Evolutionary conservation across 2,329 filamentous ascomycete species (phyloP), one percentile per base, ranked within the genome.

Genomic region (Arthroderma sp.): DNA sequence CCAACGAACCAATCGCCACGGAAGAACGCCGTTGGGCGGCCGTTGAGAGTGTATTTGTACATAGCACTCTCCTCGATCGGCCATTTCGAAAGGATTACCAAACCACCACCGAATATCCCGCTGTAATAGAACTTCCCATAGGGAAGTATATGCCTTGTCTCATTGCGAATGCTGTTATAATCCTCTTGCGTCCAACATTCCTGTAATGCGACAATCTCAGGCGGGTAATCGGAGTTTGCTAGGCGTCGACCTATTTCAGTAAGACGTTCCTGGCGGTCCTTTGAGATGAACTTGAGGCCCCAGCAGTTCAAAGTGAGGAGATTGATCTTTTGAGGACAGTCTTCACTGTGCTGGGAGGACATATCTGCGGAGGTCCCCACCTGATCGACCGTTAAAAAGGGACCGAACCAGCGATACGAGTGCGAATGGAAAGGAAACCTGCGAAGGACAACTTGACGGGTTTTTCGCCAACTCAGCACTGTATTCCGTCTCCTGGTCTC

Each of bases 1-100:
- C 91, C 91, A 6, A 95, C 88, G 58, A 80, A 96, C 86, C 89
- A 96, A 63, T 96, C 89, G 7, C 91, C 91, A 48, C 89, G 74
- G 67, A 83, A 95, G 65, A 96, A 94, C 4, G 89, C 89, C 6
- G 87, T 89, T 4, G 91, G 91, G 11, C 89, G 77, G 11, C 91
- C 91, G 61, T 94, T 95, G 43, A 98, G 73, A n/a, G 86, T 79
- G 60, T 95, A 98, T 3, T 72, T 73, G 53, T 78, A 74, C 86
- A 96, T 94, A 56, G 74, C 80, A 62, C 81, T 88, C 67, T 94
- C 84, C 56, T 85, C 81, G 52, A 98, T 87, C 22, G 89, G 88
- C 86, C 87, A 96, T 71, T 79, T 77, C 40, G 85, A 93, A 40
- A 96, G 70, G 51, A 96, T 91, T 45, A 80, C 91, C 36, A 98